Conservation (phyloP, 208 protist genomes). For the Trypanosoma boissoni region DNA sequence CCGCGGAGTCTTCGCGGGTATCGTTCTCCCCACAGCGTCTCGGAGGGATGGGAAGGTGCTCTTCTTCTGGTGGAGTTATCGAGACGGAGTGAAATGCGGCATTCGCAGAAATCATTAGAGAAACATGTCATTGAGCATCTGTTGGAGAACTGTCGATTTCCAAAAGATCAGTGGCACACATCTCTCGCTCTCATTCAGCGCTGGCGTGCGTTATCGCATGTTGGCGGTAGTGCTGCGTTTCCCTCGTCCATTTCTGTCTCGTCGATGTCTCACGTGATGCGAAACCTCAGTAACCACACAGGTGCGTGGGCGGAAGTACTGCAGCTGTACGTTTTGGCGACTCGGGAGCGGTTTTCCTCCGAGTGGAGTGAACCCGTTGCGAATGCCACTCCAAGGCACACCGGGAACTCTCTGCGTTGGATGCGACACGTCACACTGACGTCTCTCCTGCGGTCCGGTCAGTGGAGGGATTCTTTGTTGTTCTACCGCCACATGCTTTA, state of each 20-base stretch:
- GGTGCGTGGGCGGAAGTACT: constrained; percentile 13
- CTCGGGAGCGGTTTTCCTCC: background rate
- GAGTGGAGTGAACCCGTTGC: background rate
- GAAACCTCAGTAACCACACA: constrained; percentile 12
- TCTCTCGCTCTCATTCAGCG: constrained; percentile 17
- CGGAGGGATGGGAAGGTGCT: too few species aligned
- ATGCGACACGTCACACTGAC: constrained; percentile 42
- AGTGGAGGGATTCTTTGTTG: constrained; percentile 42
- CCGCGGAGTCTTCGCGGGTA: too few species aligned
- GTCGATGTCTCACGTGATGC: constrained; percentile 16
- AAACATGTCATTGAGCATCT: constrained; percentile 13
- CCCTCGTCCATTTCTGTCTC: background rate
- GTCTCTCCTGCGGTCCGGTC: constrained; percentile 29
- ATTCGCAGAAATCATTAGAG: constrained; percentile 1
- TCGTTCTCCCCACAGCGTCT: too few species aligned
- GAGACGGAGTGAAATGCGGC: too few species aligned
- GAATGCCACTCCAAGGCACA: background rate
- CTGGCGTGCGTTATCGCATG: constrained; percentile 9
- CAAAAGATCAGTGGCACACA: constrained; percentile 16
- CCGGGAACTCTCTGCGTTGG: constrained; percentile 6
- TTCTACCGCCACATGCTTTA: constrained; percentile 53
- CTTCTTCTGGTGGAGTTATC: too few species aligned
- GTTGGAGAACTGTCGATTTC: constrained; percentile 25
- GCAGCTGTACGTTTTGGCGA: constrained; percentile 2
- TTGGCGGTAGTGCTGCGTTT: constrained; percentile 1